phyloP scores from a whole-genome alignment of 768 basidiomycete species.

The Tephrocybe sp. region DNA sequence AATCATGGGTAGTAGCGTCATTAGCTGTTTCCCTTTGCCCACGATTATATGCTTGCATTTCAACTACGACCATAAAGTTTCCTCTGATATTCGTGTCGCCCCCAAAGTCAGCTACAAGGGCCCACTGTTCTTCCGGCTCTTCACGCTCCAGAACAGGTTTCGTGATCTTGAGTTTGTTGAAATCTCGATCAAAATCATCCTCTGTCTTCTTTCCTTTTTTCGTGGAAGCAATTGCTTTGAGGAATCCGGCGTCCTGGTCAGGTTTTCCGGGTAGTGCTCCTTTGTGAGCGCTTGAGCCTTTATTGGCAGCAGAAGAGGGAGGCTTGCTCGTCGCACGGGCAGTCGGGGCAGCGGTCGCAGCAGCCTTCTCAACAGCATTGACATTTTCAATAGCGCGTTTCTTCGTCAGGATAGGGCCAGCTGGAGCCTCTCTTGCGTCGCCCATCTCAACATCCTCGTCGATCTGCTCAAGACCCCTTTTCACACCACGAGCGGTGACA shows the following conservation, averaged over 20 bases:
- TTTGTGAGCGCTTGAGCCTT: conserved; percentile 17
- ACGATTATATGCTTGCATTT: conserved; percentile 55
- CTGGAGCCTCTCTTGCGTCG: conserved; percentile 17
- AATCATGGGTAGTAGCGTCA: conserved; percentile 28
- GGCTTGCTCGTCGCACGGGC: conserved; percentile 23
- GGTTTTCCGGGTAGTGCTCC: conserved; percentile 45
- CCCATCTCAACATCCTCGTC: conserved; percentile 41
- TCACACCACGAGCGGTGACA: conserved; percentile 26
- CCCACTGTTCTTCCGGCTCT: conserved; percentile 56
- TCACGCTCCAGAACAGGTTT: conserved; percentile 55
- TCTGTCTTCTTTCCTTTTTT: conserved; percentile 69
- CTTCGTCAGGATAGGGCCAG: conserved; percentile 33
- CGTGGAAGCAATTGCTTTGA: conserved; percentile 72
- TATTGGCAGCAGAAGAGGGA: conserved; percentile 20
- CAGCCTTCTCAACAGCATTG: conserved; percentile 20
- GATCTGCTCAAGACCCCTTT: conserved; percentile 38
- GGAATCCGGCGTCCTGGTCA: conserved; percentile 68
- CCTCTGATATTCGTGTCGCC: conserved; percentile 62
- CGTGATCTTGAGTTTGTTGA: conserved; percentile 73
- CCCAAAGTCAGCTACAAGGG: conserved; percentile 62
- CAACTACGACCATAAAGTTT: conserved; percentile 79
- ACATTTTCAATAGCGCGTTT: conserved; percentile 42
- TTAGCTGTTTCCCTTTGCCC: conserved; percentile 21
- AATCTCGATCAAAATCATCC: conserved; percentile 76
- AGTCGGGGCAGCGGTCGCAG: neutral